Evolutionary conservation across 208 protist genomes (phyloP), one percentile per base, ranked within the genome.

Genomic region (Leishmania lainsoni): DNA sequence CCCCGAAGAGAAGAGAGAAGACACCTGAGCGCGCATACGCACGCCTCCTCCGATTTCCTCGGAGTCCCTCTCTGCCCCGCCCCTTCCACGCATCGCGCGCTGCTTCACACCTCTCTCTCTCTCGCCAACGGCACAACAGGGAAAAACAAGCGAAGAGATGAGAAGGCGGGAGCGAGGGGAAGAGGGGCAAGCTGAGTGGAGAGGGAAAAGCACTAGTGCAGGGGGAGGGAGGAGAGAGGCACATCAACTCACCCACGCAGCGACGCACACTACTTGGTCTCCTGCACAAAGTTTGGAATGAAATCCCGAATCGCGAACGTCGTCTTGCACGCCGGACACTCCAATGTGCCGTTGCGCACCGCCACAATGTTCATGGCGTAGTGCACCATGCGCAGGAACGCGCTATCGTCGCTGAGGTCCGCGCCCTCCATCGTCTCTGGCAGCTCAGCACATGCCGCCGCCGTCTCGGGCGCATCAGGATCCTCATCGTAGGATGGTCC

Each of bases 251-350:
- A 17, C 58, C 29, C 58, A 29, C 58, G 26, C 58, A 29, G 26
- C 8, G 26, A 54, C 52, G 4, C 58, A 6, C 42, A 39, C 6
- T 81, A 86, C 75, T 78, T 80, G 10, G 58, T 32, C 66, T 92
- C 89, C 0, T 90, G 66, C 54, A 98, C 90, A 89, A 98, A 96
- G 89, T 97, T 95, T 9, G 94, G 94, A 58, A 98, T 97, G 74
- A 95, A 96, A 17, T 97, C 94, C 61, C 87, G 79, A 65, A 98
- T 89, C 4, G 83, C 20, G 70, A 94, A 98, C 75, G 76, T 83
- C 63, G 88, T 83, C 69, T 83, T 76, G 87, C 95, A 98, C 73
- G 83, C 81, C 29, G 87, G 58, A 79, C 95, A 98, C 69, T 79
- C 66, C 52, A 97, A 85, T n/a, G 51, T 66, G 49, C 95, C 95